Percentiles rank a stretch among this genome's conserved stretches.
These are phyloP conservation scores for Aureobasidium sp. DNA, from an alignment of 2,329 filamentous ascomycete species.

Conservation along the genomic window DNA sequence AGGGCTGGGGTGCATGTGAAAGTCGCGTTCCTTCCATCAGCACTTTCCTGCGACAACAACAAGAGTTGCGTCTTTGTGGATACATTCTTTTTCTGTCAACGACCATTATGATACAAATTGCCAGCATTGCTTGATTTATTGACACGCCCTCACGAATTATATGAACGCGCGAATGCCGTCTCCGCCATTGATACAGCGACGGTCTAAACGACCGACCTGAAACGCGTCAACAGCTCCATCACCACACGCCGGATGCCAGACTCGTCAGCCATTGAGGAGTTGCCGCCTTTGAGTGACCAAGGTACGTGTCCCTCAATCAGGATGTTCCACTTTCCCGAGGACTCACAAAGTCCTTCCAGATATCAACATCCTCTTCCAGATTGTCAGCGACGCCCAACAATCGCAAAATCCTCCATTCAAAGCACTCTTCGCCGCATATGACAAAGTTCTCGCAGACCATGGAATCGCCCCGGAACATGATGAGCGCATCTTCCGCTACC, in stretches of 20 bases:
- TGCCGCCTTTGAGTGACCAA: conserved; percentile 32
- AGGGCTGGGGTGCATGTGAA: conserved; percentile 2
- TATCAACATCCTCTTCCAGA: conserved; percentile 67
- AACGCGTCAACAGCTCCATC: conserved; percentile 26
- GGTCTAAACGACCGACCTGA: conserved; percentile 15
- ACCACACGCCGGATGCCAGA: conserved; percentile 29
- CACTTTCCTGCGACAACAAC: neutral
- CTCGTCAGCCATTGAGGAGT: conserved; percentile 22
- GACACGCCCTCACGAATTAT: neutral
- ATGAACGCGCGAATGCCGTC: conserved; percentile 7
- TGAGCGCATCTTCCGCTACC: conserved; percentile 64
- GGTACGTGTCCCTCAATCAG: conserved; percentile 20
- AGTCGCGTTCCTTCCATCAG: neutral
- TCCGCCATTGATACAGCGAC: neutral
- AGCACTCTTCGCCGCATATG: conserved; percentile 74
- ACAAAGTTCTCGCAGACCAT: conserved; percentile 62
- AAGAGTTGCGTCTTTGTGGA: neutral
- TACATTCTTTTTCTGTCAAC: neutral
- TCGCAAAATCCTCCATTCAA: conserved; percentile 60
- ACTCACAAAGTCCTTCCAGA: conserved; percentile 43
- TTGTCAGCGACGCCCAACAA: conserved; percentile 63
- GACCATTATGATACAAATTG: neutral
- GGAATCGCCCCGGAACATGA: conserved; percentile 66
- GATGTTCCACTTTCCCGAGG: neutral
- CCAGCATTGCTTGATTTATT: neutral